These are phyloP conservation scores for Polyplosphaeria fusca DNA, from an alignment of 495 filamentous ascomycete species.

Conservation along the genomic window DNA sequence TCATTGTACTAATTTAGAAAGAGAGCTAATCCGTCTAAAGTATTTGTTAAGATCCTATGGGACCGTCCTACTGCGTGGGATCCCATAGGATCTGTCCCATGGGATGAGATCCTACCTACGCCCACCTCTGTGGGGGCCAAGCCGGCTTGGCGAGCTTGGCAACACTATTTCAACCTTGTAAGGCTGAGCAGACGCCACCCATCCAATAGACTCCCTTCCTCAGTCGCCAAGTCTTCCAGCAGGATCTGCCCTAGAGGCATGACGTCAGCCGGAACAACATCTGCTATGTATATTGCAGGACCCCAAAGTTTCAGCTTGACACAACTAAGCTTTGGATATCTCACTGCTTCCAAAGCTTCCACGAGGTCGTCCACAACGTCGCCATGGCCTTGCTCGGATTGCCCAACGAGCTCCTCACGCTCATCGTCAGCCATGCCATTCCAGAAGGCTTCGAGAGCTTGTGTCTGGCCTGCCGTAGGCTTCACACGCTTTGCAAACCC, in stretches of 20 bases:
- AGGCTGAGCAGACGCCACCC: constrained; percentile 1
- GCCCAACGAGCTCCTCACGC: constrained; percentile 19
- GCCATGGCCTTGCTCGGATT: constrained; percentile 20
- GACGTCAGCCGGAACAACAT: constrained; percentile 3
- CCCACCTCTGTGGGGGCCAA: no score
- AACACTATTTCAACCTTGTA: no score
- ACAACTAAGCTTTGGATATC: constrained; percentile 19
- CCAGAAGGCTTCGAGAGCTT: constrained; percentile 22
- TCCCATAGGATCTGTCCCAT: no score
- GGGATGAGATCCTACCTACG: no score
- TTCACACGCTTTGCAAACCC: constrained; percentile 23
- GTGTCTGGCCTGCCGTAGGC: constrained; percentile 13
- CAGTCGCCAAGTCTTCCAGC: constrained; percentile 10
- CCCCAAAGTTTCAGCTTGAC: constrained; percentile 20
- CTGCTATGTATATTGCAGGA: constrained; percentile 13
- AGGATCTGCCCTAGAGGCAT: constrained; percentile 6
- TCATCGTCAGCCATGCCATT: constrained; percentile 21
- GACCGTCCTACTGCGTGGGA: no score
- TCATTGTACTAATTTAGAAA: no score
- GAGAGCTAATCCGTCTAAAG: no score
- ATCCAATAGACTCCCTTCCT: constrained; percentile 10
- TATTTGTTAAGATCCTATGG: no score
- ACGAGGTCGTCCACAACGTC: constrained; percentile 22
- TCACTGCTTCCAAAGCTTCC: constrained; percentile 16
- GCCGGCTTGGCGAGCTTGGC: not conserved